Conservation (phyloP, 331 rosid species). For the Pyracantha coccinea region DNA sequence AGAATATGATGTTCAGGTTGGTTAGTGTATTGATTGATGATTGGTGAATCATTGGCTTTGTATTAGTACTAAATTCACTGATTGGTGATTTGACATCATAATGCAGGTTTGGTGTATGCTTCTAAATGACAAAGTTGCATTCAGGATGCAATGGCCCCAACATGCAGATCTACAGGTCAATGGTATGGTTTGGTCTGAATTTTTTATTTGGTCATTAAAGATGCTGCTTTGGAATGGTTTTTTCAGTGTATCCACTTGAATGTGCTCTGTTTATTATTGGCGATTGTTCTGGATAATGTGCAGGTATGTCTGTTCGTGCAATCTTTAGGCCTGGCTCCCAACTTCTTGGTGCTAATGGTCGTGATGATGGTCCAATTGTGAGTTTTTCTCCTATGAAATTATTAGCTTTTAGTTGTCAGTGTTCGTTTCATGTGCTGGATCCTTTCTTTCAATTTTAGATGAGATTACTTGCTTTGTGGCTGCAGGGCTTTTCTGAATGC, state of each 20-base stretch:
- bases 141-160: constrained; percentile 99
- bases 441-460: constrained; percentile 2
- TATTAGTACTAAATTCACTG: constrained; percentile 3
- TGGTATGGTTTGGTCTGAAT: constrained; percentile 44
- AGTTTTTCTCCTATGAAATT: constrained; percentile 22
- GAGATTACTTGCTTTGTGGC: constrained; percentile 1
- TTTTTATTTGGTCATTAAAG: neutral
- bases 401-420: constrained; percentile 2
- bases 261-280: neutral
- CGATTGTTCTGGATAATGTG: neutral
- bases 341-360: constrained; percentile 90
- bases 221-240: neutral
- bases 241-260: neutral
- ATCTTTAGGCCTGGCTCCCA: constrained; percentile 89
- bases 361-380: constrained; percentile 92
- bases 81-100: constrained; percentile 20
- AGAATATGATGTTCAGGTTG: constrained; percentile 90
- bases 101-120: constrained; percentile 97
- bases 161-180: constrained; percentile 83
- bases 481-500: neutral
- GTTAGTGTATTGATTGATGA: constrained; percentile 11
- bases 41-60: constrained; percentile 3
- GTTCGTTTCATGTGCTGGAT: neutral
- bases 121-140: constrained; percentile 90
- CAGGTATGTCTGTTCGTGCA: constrained; percentile 84